Conservation (phyloP, 2,329 filamentous ascomycete genomes). For the Plenodomus biglobosus region DNA sequence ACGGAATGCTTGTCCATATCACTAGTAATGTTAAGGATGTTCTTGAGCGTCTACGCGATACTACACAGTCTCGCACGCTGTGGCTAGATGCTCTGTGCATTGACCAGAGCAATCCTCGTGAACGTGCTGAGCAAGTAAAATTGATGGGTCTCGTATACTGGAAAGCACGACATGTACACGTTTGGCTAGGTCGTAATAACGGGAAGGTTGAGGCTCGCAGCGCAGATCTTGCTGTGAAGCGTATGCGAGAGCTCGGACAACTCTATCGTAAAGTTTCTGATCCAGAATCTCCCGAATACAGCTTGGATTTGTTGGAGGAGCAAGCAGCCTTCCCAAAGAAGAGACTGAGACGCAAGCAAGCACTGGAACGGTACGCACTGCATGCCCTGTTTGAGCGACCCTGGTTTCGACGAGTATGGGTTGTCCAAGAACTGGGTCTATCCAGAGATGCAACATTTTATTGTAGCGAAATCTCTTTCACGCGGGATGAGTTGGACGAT, state of each 20-base stretch:
- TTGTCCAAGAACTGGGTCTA: conserved; percentile 12
- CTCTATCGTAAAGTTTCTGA: background rate
- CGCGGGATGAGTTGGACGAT: background rate
- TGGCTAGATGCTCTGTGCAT: conserved; percentile 19
- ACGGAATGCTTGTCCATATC: too few species aligned
- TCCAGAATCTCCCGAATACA: too few species aligned
- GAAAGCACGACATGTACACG: conserved; percentile 1
- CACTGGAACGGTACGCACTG: too few species aligned
- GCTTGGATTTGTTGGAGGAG: too few species aligned
- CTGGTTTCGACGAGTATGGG: conserved; percentile 13
- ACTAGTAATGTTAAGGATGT: background rate
- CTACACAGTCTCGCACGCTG: background rate
- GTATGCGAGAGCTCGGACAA: background rate
- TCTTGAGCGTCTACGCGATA: conserved; percentile 1
- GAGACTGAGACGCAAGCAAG: too few species aligned
- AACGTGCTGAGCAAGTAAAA: conserved; percentile 10
- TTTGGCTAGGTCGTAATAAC: conserved; percentile 3
- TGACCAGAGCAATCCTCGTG: conserved; percentile 10
- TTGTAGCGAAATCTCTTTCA: background rate
- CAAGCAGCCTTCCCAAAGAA: too few species aligned
- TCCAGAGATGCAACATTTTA: conserved; percentile 4
- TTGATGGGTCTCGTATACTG: conserved; percentile 14
- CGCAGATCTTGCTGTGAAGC: background rate
- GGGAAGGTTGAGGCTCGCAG: background rate
- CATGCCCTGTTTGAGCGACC: background rate